phyloP scores from a whole-genome alignment of 805 yeast genomes.

The Candida endomychidarum region DNA sequence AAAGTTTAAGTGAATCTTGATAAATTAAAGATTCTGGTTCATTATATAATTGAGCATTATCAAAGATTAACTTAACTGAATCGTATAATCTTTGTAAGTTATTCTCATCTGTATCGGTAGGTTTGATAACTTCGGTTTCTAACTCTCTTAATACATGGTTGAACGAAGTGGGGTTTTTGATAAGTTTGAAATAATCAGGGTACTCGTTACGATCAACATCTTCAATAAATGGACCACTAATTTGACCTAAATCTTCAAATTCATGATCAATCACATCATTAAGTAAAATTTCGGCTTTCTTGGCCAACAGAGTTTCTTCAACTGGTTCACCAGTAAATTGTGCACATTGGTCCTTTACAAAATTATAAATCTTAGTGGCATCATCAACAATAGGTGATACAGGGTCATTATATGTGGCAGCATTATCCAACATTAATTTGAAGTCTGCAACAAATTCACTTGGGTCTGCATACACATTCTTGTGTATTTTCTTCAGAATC shows the following conservation, averaged over 20 bases:
- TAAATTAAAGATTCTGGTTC: constrained; percentile 70
- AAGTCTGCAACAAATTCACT: constrained; percentile 38
- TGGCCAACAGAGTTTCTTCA: constrained; percentile 14
- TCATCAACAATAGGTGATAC: constrained; percentile 61
- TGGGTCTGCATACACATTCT: constrained; percentile 34
- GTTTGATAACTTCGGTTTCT: constrained; percentile 45
- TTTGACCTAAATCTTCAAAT: constrained; percentile 48
- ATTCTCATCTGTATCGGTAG: constrained; percentile 28
- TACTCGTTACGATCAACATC: constrained; percentile 68
- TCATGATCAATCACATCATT: constrained; percentile 45
- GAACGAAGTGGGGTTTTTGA: constrained; percentile 74
- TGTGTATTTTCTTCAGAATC: constrained; percentile 36
- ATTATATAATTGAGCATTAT: constrained; percentile 78
- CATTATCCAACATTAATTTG: constrained; percentile 36
- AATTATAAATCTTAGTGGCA: constrained; percentile 55
- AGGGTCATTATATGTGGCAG: constrained; percentile 41
- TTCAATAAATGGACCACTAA: constrained; percentile 72
- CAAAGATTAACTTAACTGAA: constrained; percentile 63
- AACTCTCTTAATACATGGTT: constrained; percentile 54
- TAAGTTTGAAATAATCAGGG: constrained; percentile 78
- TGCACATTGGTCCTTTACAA: constrained; percentile 51
- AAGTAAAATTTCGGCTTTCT: constrained; percentile 25
- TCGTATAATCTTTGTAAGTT: constrained; percentile 59
- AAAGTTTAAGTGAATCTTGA: constrained; percentile 65
- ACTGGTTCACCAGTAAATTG: constrained; percentile 16